Percentiles rank a stretch among this genome's conserved stretches.
phyloP scores from a whole-genome alignment of 805 yeast genomes.

The Pichia deserticola region DNA sequence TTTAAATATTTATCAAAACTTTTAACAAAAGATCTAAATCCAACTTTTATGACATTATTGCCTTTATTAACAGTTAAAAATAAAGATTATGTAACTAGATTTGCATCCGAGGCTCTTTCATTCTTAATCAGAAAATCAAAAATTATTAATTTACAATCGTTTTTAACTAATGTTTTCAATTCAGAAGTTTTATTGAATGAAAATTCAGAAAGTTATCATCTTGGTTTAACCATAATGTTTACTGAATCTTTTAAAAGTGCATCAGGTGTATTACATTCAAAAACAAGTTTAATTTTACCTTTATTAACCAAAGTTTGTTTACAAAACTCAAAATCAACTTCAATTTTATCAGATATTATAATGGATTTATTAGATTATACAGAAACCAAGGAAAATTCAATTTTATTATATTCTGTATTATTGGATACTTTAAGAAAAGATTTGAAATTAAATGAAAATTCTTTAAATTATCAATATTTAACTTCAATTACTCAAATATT shows the following conservation, averaged over 20 bases:
- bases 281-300: constrained; percentile 44
- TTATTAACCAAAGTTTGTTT: constrained; percentile 23
- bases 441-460: constrained; percentile 2
- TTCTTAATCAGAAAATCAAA: constrained; percentile 69
- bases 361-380: constrained; percentile 49
- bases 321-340: constrained; percentile 22
- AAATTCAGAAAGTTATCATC: constrained; percentile 40
- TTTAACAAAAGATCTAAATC: constrained; percentile 53
- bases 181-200: constrained; percentile 24
- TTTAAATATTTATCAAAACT: constrained; percentile 78
- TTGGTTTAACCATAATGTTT: constrained; percentile 52
- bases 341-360: constrained; percentile 53
- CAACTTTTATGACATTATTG: constrained; percentile 58
- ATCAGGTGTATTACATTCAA: constrained; percentile 68
- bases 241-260: constrained; percentile 73
- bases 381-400: constrained; percentile 36
- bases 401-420: constrained; percentile 34
- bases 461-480: constrained; percentile 11
- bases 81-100: constrained; percentile 64
- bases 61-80: constrained; percentile 54
- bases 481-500: constrained; percentile 35
- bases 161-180: constrained; percentile 36
- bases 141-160: constrained; percentile 35
- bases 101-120: constrained; percentile 86
- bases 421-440: constrained; percentile 14